Evolutionary conservation across 352 stramenopile genomes (phyloP), one percentile per base, ranked within the genome.

Genomic region (Elongisporangium anandrum): DNA sequence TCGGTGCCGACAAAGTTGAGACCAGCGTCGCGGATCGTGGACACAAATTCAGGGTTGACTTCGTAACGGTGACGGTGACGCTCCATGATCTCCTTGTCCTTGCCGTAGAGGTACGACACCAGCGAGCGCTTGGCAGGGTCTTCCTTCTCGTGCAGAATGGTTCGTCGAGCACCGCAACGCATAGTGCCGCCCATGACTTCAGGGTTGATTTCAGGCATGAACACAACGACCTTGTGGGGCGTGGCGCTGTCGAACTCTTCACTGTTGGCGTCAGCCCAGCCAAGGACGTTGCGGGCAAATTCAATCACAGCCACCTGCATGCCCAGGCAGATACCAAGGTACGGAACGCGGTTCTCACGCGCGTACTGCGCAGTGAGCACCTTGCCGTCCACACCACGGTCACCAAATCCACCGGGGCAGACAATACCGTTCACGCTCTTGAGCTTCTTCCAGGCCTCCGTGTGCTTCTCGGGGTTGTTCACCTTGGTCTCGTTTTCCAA

Each of bases 111-210:
- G 57, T 92, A 90, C 57, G 92, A 94, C 39, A 92, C 80, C 50
- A 98, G 85, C 71, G 83, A 94, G 45, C 80, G 85, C 73, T 94
- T 91, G 57, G 67, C 66, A 34, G 80, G 81, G 61, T 96, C 82
- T 19, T 88, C 75, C 66, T 94, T 81, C 54, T 86, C 77, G 54
- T 97, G 79, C 57, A 99, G 90, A 55, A 98, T 79, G 7, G 97
- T 99, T 53, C 90, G 82, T 21, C 97, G 85, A 50, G 88, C 96
- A 55, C 98, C 98, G n/a, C 99, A 94, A 56, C 98, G 94, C 98
- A 99, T 99, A 12, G 97, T 99, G 58, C 98, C 98, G 49, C 98
- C 98, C 97, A 99, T 99, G 45, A 96, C 85, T 49, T 97, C 90
- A 4, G 81, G 84, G 75, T 99, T 96, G 70, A 99, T 98, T 81